Evolutionary conservation across 805 yeast genomes (phyloP), one percentile per base, ranked within the genome.

Genomic region (Kockiozyma suomiensis): DNA sequence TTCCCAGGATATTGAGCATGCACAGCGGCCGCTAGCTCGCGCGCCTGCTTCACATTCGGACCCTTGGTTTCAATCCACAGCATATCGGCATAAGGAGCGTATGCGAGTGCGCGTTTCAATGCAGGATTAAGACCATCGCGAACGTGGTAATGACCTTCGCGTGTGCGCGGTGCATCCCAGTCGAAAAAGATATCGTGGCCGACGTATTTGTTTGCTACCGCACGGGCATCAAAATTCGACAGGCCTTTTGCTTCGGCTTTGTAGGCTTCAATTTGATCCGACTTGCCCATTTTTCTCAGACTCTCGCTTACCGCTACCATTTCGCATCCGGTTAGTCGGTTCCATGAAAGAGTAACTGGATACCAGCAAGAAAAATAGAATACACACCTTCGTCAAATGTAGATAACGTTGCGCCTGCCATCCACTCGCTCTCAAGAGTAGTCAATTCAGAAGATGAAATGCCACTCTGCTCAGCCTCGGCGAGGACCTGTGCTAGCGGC

Each of bases 11-110:
- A 77, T 26, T 75, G 70, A 15, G 70, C 73, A 56, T 81, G 83
- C 59, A 84, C 78, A 50, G 72, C 70, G 13, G 73, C 68, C 15
- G 86, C 83, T 63, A 82, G 78, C 1, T 69, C 71, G 55, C 72
- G 72, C 6, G 86, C 86, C 68, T 82, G 82, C 32, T 74, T 63
- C 50, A 83, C 70, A 65, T 83, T 79, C 19, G 88, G 88, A 2
- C 79, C 77, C 69, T 83, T 82, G 38, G 87, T 84, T 68, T 85
- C 87, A 17, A 84, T 73, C 88, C 88, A 84, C 23, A 84, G 70
- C 69, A 82, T 70, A 59, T 84, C 88, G 12, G 86, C 79, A 61
- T 81, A 81, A 13, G 86, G 87, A 4, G 85, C 83, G 70, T 75
- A 84, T 0, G 77, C 77, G 28, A 82, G 69, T 0, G 83, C 81